Percentiles rank a stretch among this genome's conserved stretches.
phyloP scores from a whole-genome alignment of 805 yeast genomes.

The Zygosaccharomyces rouxii region DNA sequence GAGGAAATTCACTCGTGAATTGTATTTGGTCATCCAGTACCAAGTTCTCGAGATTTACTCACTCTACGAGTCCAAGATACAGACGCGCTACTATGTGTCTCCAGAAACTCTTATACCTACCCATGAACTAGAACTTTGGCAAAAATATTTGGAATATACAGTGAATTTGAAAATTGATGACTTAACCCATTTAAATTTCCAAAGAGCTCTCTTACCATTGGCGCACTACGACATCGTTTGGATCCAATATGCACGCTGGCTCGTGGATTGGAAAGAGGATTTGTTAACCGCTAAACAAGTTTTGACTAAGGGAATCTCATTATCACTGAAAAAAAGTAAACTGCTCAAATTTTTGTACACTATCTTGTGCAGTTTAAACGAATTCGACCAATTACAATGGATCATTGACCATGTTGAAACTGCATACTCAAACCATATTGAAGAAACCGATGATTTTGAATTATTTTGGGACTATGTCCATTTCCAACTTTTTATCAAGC shows the following conservation, averaged over 20 bases:
- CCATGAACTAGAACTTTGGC: constrained; percentile 28
- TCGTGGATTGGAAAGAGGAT: constrained; percentile 22
- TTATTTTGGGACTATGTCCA: constrained; percentile 33
- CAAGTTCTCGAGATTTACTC: constrained; percentile 30
- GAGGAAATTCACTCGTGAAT: constrained; percentile 28
- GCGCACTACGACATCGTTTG: constrained; percentile 33
- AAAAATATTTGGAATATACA: constrained; percentile 28
- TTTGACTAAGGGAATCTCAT: constrained; percentile 19
- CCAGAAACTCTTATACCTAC: constrained; percentile 25
- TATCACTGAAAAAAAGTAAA: constrained; percentile 23
- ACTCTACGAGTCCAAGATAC: constrained; percentile 31
- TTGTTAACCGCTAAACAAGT: constrained; percentile 24
- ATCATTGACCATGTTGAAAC: constrained; percentile 14
- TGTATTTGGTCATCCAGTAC: constrained; percentile 31
- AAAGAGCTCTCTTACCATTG: constrained; percentile 31
- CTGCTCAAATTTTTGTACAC: constrained; percentile 24
- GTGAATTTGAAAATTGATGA: constrained; percentile 20
- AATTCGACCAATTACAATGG: constrained; percentile 16
- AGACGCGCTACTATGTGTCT: constrained; percentile 27
- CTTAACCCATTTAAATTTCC: constrained; percentile 29
- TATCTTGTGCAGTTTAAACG: constrained; percentile 20
- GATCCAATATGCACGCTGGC: constrained; percentile 33
- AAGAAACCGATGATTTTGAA: constrained; percentile 26
- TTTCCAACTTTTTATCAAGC: constrained; percentile 18
- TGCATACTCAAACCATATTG: constrained; percentile 18